Conservation (phyloP, 345 rosid species). For the Lagerstroemia speciosa region DNA sequence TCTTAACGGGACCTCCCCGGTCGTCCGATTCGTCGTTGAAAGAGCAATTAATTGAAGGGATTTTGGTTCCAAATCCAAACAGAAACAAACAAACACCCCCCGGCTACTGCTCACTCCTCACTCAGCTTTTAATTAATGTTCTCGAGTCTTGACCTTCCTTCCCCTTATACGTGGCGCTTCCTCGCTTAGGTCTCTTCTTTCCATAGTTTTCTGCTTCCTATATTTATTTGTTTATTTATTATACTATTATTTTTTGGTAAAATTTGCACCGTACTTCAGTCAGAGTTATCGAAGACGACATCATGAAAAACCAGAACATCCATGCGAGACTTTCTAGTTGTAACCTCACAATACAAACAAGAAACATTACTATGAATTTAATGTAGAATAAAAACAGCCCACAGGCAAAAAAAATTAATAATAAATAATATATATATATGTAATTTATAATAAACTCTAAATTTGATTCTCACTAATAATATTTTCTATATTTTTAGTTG, state of each 20-base stretch:
- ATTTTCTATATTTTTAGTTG: no score
- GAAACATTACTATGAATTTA: background rate
- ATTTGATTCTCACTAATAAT: no score
- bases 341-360: background rate
- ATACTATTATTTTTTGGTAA: background rate
- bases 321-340: no score
- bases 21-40: background rate
- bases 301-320: background rate
- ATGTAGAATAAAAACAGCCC: background rate
- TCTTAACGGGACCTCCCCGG: no score
- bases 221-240: background rate
- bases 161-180: background rate
- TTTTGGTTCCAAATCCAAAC: constrained; percentile 1
- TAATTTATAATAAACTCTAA: no score
- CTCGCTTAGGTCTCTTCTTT: background rate
- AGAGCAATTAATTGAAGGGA: background rate
- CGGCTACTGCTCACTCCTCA: background rate
- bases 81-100: constrained; percentile 1
- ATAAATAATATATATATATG: no score
- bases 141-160: background rate
- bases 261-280: background rate
- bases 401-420: background rate
- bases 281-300: background rate
- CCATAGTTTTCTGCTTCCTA: background rate
- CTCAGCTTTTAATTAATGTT: background rate